Base-by-base conservation (phyloP, 2,329 filamentous ascomycete species). In the Pleomassaria siparia region DNA sequence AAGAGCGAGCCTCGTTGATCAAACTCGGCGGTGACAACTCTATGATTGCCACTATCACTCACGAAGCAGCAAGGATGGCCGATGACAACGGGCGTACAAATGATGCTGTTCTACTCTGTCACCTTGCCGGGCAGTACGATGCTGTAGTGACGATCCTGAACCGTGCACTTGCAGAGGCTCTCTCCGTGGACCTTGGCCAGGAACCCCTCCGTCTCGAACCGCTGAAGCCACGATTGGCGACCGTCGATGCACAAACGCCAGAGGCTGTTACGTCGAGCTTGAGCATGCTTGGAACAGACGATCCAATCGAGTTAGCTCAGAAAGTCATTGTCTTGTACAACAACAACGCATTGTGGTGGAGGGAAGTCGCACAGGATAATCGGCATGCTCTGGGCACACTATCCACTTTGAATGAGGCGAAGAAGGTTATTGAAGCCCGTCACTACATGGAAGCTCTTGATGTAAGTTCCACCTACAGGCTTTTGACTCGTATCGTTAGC, bases 121-220 rank as follows among this genome's bases (percentile, higher is more conserved):
- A 99, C 70, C 79, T 99, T 35, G 92, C 94, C 0, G 89, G 90
- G 63, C 91, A 99, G 69, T 97, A 95, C 68, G 91, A 99, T 69
- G 91, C 86, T 44, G 95, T 97, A n/a, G 84, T 96, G 35, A 78
- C 82, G 21, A 92, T 97, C 56, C 83, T 97, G 64, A 96, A 91
- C 72, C 87, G 91, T 30, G 87, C 91, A 3, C 79, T 99, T 28
- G 95, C 91, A 46, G 91, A 97, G 70, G 89, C 90, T 36, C 85
- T 97, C 50, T 87, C 89, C 11, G 80, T 92, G 10, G 91, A 95
- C 61, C 81, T 96, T 59, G 91, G 90, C 44, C 87, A 94, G 59
- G 86, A 90, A 49, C 84, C 87, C 15, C 79, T 91, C 71, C 85
- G 86, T 33, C 76, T 95, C 41, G 84, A 91, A 71, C 89, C 90